Evolutionary conservation across 495 filamentous ascomycete species (phyloP).

Genomic region (Talaromyces adpressus): DNA sequence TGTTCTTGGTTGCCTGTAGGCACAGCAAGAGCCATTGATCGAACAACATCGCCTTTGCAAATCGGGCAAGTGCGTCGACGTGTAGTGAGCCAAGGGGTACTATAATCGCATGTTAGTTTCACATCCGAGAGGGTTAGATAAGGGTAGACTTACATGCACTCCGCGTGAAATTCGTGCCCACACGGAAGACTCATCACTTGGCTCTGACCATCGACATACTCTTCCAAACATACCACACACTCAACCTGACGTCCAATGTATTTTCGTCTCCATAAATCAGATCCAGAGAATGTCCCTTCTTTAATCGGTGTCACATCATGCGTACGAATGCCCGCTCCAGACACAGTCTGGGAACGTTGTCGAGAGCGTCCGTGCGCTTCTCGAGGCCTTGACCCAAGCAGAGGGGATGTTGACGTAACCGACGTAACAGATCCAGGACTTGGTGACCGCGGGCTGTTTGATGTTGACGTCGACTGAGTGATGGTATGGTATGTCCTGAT

Average conservation of each 20-base stretch:
- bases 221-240: constrained; percentile 96
- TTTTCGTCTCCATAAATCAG: constrained; percentile 62
- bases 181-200: constrained; percentile 97
- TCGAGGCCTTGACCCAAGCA: constrained; percentile 44
- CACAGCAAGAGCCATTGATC: constrained; percentile 39
- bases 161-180: constrained; percentile 94
- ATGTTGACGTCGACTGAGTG: constrained; percentile 46
- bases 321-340: constrained; percentile 40
- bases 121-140: constrained; percentile 3
- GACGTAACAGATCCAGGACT: constrained; percentile 27
- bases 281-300: constrained; percentile 40
- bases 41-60: constrained; percentile 94
- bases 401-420: constrained; percentile 68
- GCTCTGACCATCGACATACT: constrained; percentile 92
- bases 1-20: background rate
- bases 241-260: constrained; percentile 85
- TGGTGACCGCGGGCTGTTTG: constrained; percentile 47
- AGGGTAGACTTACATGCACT: constrained; percentile 83
- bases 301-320: constrained; percentile 26
- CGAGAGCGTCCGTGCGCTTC: constrained; percentile 38
- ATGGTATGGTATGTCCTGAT: constrained; percentile 92
- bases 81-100: constrained; percentile 96
- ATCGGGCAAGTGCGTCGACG: constrained; percentile 93
- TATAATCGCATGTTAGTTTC: constrained; percentile 30
- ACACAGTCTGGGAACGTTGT: constrained; percentile 60